Conservation (phyloP, 2,329 filamentous ascomycete species). For the Calonectria honghensis region DNA sequence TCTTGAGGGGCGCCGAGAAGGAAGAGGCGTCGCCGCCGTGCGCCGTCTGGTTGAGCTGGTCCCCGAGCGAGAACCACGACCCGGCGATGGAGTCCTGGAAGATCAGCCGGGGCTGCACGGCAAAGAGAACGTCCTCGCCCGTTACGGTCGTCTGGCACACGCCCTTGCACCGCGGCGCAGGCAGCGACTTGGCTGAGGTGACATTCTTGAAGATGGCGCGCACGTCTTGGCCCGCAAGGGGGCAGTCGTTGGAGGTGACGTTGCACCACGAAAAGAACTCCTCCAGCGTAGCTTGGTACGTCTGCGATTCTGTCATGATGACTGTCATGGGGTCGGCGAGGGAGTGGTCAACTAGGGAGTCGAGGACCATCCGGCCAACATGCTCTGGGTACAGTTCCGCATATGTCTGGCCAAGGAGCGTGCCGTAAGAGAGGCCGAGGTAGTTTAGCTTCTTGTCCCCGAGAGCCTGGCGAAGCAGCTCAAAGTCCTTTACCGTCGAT, state of each 20-base stretch:
- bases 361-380: conserved; percentile 54
- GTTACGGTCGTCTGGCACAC: conserved; percentile 43
- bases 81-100: conserved; percentile 40
- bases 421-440: conserved; percentile 62
- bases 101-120: conserved; percentile 37
- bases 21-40: conserved; percentile 49
- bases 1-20: conserved; percentile 40
- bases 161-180: conserved; percentile 44
- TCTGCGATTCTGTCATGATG: conserved; percentile 40
- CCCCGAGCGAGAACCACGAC: conserved; percentile 46
- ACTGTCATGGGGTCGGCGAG: conserved; percentile 42
- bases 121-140: conserved; percentile 50
- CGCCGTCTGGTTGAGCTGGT: conserved; percentile 41
- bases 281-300: conserved; percentile 47
- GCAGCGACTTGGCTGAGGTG: conserved; percentile 37
- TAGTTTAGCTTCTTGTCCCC: conserved; percentile 55
- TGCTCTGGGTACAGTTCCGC: conserved; percentile 56
- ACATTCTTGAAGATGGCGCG: conserved; percentile 45
- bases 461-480: conserved; percentile 50
- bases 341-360: conserved; percentile 54
- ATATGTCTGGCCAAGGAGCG: conserved; percentile 58
- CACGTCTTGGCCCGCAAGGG: conserved; percentile 48
- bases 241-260: conserved; percentile 34
- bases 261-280: conserved; percentile 53
- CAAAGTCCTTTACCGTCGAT: conserved; percentile 51